Evolutionary conservation across 495 filamentous ascomycete species (phyloP), one percentile per base, ranked within the genome.

Genomic region (Parathielavia hyrcaniae): DNA sequence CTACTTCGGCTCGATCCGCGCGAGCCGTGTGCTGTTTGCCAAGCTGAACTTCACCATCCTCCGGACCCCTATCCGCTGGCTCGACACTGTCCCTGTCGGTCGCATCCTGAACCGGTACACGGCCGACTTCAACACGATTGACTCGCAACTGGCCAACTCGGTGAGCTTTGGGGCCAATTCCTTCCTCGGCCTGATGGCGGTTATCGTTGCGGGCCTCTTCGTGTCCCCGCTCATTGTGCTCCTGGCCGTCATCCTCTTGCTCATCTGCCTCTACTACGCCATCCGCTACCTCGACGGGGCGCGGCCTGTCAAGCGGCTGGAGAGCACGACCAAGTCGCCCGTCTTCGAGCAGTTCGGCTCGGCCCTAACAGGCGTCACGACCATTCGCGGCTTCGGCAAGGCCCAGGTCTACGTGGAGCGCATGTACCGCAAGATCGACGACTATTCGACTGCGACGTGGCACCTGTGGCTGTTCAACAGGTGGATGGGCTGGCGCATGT

Each of bases 71-170:
- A 71, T 88, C 10, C 75, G 85, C 47, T 95, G 88, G 86, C 74
- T 92, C 12, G 89, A 95, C 66, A 92, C 88, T 0, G 85, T 90
- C 0, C 89, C 89, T 0, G 71, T 88, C 0, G 89, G 89, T 2
- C 81, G 88, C 23, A 83, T 92, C 38, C 67, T 92, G 4, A 95
- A 93, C 67, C 79, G 89, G 7, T 91, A 92, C 57, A 88, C 87
- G 0, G 78, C 86, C 6, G 89, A 93, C 63, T 91, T 93, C 64
- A 78, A 81, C 60, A 77, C 79, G 3, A 76, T 91, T 32, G 89
- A 92, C 67, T 83, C 81, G 1, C 77, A 78, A 19, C 69, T 91
- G 14, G 78, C 81, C 1, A 77, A 78, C 49, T 81, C 86, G 36
- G 46, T 90, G 34, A 75, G 74, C 0, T 84, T 81, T 55, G 69